Evolutionary conservation across 345 rosid genomes (phyloP).

Genomic region (Rhizophora apiculata): DNA sequence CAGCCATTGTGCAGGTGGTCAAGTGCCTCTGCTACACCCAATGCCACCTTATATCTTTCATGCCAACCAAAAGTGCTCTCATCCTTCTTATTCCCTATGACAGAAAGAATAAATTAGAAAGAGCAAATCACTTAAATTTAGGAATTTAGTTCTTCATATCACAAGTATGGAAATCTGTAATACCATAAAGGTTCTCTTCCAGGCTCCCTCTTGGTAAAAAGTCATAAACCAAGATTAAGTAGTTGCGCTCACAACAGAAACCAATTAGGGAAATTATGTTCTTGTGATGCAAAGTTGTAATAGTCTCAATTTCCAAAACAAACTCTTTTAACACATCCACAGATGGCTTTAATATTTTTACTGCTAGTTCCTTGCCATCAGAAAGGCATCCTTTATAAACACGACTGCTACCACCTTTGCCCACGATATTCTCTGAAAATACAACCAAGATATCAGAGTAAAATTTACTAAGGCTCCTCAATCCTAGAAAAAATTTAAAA

Average conservation of each 20-base stretch:
- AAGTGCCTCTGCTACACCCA: conserved; percentile 87
- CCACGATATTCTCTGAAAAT: conserved; percentile 77
- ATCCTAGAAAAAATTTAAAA: too few species aligned
- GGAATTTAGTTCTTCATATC: conserved; percentile 1
- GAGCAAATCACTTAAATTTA: conserved; percentile 17
- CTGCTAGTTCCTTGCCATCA: conserved; percentile 89
- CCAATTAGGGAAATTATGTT: conserved; percentile 81
- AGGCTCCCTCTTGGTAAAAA: conserved; percentile 91
- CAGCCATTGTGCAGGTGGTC: conserved; percentile 70
- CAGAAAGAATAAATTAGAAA: conserved; percentile 6
- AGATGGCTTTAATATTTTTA: conserved; percentile 80
- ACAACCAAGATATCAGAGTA: neutral
- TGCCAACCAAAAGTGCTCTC: conserved; percentile 60
- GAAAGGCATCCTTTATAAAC: conserved; percentile 81
- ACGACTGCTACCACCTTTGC: conserved; percentile 90
- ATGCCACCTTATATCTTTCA: conserved; percentile 81
- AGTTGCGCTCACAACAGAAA: conserved; percentile 67
- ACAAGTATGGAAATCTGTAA: conserved; percentile 18
- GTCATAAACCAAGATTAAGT: conserved; percentile 72
- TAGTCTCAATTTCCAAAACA: conserved; percentile 69
- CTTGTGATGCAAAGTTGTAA: conserved; percentile 71
- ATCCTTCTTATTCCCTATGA: conserved; percentile 62
- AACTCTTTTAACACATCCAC: conserved; percentile 63
- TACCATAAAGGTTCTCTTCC: conserved; percentile 92
- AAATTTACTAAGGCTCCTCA: conserved; percentile 6